Evolutionary conservation across 176 grass and related monocot species (phyloP).

Genomic region (Oryza punctata): DNA sequence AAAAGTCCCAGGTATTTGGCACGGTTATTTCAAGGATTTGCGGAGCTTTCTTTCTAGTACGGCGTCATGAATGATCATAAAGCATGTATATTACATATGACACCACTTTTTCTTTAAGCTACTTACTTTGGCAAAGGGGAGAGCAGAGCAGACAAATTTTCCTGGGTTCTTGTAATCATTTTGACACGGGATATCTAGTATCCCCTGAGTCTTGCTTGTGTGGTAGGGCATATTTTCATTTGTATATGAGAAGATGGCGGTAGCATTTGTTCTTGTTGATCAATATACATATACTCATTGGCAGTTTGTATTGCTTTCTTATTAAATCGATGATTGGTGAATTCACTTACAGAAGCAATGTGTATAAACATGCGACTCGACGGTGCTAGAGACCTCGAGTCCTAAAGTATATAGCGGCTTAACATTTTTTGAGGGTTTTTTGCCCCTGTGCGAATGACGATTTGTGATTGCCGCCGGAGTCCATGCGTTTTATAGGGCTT

Average conservation of each 20-base stretch:
- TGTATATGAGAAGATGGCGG: conserved; percentile 42
- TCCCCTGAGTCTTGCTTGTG: conserved; percentile 37
- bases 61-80: conserved; percentile 21
- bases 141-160: conserved; percentile 28
- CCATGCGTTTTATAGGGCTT: background rate
- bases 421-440: background rate
- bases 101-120: conserved; percentile 9
- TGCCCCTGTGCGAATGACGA: background rate
- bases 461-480: background rate
- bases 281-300: conserved; percentile 27
- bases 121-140: conserved; percentile 38
- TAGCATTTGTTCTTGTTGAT: conserved; percentile 40
- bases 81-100: conserved; percentile 25
- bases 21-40: conserved; percentile 9
- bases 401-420: background rate
- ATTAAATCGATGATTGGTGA: conserved; percentile 23
- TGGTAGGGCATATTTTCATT: conserved; percentile 38
- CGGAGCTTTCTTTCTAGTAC: background rate
- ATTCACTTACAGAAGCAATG: conserved; percentile 14
- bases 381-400: background rate
- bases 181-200: conserved; percentile 43
- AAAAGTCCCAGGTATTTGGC: background rate
- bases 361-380: conserved; percentile 35
- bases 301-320: conserved; percentile 23
- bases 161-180: conserved; percentile 15